Evolutionary conservation across 1,284 basidiomycete species (phyloP).

Genomic region (Xanthoconium separans): DNA sequence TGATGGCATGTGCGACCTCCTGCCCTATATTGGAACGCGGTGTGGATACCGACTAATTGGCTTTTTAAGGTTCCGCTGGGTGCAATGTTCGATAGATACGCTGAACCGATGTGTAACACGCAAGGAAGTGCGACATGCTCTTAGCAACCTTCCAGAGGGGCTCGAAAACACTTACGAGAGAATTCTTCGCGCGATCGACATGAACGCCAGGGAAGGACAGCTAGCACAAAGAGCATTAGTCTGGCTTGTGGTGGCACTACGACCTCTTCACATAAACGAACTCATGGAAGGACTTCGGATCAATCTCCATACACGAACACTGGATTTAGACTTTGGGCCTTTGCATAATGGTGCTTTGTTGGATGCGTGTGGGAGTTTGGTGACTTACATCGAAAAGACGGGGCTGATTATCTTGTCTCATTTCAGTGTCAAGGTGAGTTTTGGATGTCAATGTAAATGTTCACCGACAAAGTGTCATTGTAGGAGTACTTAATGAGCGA

Average conservation of each 20-base stretch:
- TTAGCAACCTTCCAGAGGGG: too few relatives aligned
- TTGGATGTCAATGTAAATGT: neutral
- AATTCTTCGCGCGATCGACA: neutral
- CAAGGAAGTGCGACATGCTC: neutral
- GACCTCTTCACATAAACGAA: neutral
- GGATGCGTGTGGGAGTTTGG: neutral
- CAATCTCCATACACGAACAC: neutral
- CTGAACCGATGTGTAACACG: neutral
- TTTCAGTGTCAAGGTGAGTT: neutral
- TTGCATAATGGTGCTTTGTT: neutral
- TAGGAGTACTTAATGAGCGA: neutral
- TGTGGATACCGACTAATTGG: neutral
- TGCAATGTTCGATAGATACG: neutral
- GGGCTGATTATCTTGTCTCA: neutral
- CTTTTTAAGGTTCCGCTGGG: neutral
- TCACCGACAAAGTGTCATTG: neutral
- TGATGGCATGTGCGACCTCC: neutral
- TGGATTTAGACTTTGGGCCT: neutral
- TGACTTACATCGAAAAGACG: neutral
- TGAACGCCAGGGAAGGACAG: neutral
- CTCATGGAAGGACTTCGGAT: neutral
- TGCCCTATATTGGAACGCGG: neutral
- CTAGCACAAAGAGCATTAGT: neutral
- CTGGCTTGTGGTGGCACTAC: conserved; percentile 26
- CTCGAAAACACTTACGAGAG: neutral